A percentile compares a stretch with the other conserved stretches of the same genome.
These are phyloP conservation scores for Diaporthe velutina DNA, from an alignment of 2,329 filamentous ascomycete genomes.

Conservation along the genomic window DNA sequence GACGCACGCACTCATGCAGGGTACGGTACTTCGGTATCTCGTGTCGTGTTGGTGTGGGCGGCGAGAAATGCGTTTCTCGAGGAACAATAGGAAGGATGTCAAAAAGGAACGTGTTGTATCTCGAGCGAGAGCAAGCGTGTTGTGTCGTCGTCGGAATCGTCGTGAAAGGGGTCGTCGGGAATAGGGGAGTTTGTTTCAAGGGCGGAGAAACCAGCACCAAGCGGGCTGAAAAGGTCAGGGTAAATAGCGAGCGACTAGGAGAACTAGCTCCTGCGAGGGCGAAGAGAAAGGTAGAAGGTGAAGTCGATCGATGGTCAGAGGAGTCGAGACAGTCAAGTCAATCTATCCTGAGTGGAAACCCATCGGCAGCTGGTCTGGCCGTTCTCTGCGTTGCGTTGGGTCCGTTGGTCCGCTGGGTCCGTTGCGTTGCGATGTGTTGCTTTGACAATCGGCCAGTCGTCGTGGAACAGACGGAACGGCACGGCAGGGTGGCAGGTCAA, in stretches of 20 bases:
- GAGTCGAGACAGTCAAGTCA: slow-evolving; percentile 24
- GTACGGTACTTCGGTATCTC: slow-evolving; percentile 4
- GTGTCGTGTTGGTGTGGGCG: background rate
- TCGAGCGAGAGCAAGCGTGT: slow-evolving; percentile 8
- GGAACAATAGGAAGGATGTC: background rate
- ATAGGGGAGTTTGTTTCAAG: slow-evolving; percentile 28
- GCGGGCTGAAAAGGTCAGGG: slow-evolving; percentile 14
- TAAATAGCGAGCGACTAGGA: slow-evolving; percentile 37
- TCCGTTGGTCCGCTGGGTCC: background rate
- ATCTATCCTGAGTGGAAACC: slow-evolving; percentile 23
- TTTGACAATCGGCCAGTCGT: slow-evolving; percentile 4
- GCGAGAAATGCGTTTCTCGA: background rate
- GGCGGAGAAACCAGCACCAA: slow-evolving; percentile 15
- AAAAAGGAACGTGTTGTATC: background rate
- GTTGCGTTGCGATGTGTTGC: slow-evolving; percentile 7
- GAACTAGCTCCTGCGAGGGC: slow-evolving; percentile 29
- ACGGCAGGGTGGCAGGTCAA: slow-evolving; percentile 23
- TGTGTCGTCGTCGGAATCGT: slow-evolving; percentile 16
- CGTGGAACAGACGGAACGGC: slow-evolving; percentile 1
- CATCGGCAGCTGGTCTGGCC: slow-evolving; percentile 18
- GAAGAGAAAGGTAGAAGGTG: background rate
- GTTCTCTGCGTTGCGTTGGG: slow-evolving; percentile 15
- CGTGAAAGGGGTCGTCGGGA: slow-evolving; percentile 23
- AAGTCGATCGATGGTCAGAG: background rate
- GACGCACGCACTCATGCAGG: slow-evolving; percentile 11